Conservation (phyloP, 2,329 filamentous ascomycete species). For the Fusarium continuum region DNA sequence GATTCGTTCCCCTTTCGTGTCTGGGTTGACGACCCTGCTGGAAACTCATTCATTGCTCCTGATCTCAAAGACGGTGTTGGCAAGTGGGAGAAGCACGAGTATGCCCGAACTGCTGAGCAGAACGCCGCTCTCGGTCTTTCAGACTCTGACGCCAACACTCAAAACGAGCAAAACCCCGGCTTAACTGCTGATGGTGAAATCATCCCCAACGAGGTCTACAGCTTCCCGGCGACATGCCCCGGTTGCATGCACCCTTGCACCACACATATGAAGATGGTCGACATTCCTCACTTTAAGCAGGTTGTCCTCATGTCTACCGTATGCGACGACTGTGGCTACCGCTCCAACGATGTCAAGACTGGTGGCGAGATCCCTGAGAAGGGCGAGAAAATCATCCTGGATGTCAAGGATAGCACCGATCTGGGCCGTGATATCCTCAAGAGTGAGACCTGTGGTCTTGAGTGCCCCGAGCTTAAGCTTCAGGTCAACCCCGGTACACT, state of each 20-base stretch:
- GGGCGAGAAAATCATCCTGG: constrained; percentile 83
- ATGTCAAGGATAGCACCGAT: constrained; percentile 75
- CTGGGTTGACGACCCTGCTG: constrained; percentile 87
- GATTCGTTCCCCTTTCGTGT: constrained; percentile 87
- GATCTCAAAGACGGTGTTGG: constrained; percentile 80
- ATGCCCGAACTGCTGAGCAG: constrained; percentile 82
- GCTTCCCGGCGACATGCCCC: constrained; percentile 90
- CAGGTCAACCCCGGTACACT: constrained; percentile 92
- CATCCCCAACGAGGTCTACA: constrained; percentile 90
- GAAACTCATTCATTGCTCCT: constrained; percentile 96
- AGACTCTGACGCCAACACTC: constrained; percentile 65
- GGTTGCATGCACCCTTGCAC: constrained; percentile 86
- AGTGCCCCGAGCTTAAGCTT: constrained; percentile 86
- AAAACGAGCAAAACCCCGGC: constrained; percentile 62
- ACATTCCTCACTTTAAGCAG: constrained; percentile 97
- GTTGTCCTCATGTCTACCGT: constrained; percentile 95
- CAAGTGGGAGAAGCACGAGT: constrained; percentile 90
- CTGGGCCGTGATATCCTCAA: constrained; percentile 94
- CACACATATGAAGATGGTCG: constrained; percentile 98
- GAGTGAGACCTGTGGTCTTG: constrained; percentile 88
- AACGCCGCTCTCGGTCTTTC: constrained; percentile 86
- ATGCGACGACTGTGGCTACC: constrained; percentile 91
- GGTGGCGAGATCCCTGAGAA: constrained; percentile 89
- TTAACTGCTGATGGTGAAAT: constrained; percentile 76
- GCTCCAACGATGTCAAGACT: constrained; percentile 97